Percentiles rank a stretch among this genome's conserved stretches.
Evolutionary conservation across 163 green algal genomes (phyloP).

Genomic region (Prototheca stagnorum): DNA sequence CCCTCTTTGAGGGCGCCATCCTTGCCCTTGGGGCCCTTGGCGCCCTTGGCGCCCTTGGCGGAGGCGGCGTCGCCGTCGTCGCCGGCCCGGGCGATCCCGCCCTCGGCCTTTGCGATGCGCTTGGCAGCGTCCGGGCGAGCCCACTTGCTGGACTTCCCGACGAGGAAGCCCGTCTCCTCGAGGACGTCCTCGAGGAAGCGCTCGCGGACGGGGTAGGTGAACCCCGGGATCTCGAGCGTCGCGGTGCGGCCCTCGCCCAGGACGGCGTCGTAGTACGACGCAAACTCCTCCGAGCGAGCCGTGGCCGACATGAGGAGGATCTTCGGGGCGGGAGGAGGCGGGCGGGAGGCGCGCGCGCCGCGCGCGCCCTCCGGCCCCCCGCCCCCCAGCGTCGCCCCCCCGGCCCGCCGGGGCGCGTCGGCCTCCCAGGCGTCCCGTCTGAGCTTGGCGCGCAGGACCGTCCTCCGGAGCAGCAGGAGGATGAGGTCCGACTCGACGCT

Average conservation of each 20-base stretch:
- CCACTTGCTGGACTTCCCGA: conserved; percentile 40
- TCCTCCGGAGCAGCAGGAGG: conserved; percentile 66
- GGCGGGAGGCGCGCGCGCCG: too few species aligned
- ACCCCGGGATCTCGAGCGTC: conserved; percentile 61
- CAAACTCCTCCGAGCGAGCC: conserved; percentile 73
- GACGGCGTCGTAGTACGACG: conserved; percentile 47
- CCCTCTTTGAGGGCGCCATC: neutral
- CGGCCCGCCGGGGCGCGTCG: neutral
- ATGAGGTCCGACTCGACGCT: conserved; percentile 71
- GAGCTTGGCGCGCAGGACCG: conserved; percentile 23
- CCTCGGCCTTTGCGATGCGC: too few species aligned
- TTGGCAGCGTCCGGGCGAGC: too few species aligned
- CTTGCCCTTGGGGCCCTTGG: neutral
- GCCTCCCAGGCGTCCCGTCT: neutral
- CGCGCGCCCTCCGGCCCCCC: neutral
- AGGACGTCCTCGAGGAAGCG: conserved; percentile 87
- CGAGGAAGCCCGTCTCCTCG: conserved; percentile 47
- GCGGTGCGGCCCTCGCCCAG: conserved; percentile 3
- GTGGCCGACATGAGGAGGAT: conserved; percentile 93
- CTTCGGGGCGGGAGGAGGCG: conserved; percentile 9
- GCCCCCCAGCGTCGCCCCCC: neutral
- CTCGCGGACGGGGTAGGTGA: conserved; percentile 81
- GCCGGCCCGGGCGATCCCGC: neutral
- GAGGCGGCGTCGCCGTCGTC: neutral
- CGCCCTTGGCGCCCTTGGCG: neutral